Percentiles rank a stretch among this genome's conserved stretches.
These are phyloP conservation scores for Capsella bursapastoris DNA, from an alignment of 345 rosid genomes.

Conservation along the genomic window DNA sequence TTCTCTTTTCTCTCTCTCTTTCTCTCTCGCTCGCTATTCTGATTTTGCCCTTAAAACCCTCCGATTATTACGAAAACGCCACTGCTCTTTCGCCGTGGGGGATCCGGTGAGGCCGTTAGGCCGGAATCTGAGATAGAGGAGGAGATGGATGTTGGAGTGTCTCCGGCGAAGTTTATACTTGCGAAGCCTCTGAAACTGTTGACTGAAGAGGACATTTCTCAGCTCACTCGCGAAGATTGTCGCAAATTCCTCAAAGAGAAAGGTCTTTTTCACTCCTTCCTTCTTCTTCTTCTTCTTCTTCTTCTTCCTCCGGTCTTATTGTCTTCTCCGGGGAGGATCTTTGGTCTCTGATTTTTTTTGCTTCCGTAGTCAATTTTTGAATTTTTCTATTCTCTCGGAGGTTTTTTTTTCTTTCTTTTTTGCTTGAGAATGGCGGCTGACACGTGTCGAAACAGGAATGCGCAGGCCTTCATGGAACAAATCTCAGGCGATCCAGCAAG, in stretches of 20 bases:
- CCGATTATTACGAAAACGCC: slow-evolving; percentile 47
- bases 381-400: background rate
- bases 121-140: slow-evolving; percentile 37
- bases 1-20: background rate
- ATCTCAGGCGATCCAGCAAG: slow-evolving; percentile 99
- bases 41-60: slow-evolving; percentile 32
- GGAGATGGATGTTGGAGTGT: slow-evolving; percentile 54
- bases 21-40: slow-evolving; percentile 28
- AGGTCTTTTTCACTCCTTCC: slow-evolving; percentile 47
- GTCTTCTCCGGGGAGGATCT: slow-evolving; percentile 36
- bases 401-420: background rate
- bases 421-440: slow-evolving; percentile 42
- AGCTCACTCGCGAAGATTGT: slow-evolving; percentile 96
- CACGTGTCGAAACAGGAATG: slow-evolving; percentile 84
- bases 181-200: slow-evolving; percentile 78
- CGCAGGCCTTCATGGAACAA: slow-evolving; percentile 97
- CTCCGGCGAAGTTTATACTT: slow-evolving; percentile 68
- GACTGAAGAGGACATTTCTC: slow-evolving; percentile 96
- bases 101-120: slow-evolving; percentile 29
- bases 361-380: slow-evolving; percentile 1
- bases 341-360: slow-evolving; percentile 18
- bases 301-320: slow-evolving; percentile 11
- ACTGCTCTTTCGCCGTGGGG: slow-evolving; percentile 32
- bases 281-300: background rate
- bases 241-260: slow-evolving; percentile 89